Conservation (phyloP, 164 flowering plant species). For the Litsea cubeba region DNA sequence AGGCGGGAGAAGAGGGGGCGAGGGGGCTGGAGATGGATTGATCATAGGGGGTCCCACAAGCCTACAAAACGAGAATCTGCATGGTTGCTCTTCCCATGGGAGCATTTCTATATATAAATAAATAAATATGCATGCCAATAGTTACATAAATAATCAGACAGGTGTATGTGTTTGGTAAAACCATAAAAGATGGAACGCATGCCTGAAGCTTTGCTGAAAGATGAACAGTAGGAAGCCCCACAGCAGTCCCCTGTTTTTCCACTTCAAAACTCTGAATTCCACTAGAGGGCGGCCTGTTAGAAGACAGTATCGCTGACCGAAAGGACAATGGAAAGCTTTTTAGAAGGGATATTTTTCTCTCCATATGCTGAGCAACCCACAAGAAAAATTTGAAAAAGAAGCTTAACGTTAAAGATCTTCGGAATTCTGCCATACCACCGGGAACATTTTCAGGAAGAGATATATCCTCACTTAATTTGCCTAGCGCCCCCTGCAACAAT, state of each 20-base stretch:
- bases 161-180: background rate
- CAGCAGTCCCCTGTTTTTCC: conserved; percentile 68
- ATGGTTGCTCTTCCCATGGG: too few relatives aligned
- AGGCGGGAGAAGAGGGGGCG: too few relatives aligned
- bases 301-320: conserved; percentile 62
- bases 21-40: too few relatives aligned
- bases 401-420: conserved; percentile 75
- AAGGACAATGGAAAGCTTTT: conserved; percentile 43
- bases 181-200: conserved; percentile 1
- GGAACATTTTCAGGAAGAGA: conserved; percentile 76
- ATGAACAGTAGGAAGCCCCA: conserved; percentile 88
- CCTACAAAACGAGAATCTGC: too few relatives aligned
- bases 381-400: conserved; percentile 90
- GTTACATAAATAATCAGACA: background rate
- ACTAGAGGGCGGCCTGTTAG: conserved; percentile 42
- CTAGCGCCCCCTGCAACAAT: conserved; percentile 51
- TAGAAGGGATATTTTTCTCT: conserved; percentile 26
- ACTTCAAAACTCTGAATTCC: conserved; percentile 83
- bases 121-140: too few relatives aligned
- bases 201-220: conserved; percentile 92
- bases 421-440: conserved; percentile 98
- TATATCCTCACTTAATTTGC: conserved; percentile 54
- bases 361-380: conserved; percentile 76
- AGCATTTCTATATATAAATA: too few relatives aligned
- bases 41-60: too few relatives aligned